Evolutionary conservation across 768 basidiomycete species (phyloP).

Genomic region (Boletus barrowsii): DNA sequence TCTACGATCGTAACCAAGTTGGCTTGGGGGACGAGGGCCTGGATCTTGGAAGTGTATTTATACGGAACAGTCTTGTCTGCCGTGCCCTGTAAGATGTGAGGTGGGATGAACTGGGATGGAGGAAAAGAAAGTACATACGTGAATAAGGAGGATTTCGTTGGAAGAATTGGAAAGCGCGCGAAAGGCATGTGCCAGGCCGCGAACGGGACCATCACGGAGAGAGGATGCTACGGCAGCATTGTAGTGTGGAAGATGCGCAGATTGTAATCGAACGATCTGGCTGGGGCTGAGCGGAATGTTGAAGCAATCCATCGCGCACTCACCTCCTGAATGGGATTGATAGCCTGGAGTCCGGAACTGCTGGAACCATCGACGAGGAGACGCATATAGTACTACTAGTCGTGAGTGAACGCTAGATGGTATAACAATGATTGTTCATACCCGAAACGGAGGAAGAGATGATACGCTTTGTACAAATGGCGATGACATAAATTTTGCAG

Average conservation of each 20-base stretch:
- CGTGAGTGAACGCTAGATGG: neutral
- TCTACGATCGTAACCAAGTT: conserved; percentile 27
- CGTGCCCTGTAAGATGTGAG: conserved; percentile 26
- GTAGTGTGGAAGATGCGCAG: conserved; percentile 70
- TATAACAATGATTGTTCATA: conserved; percentile 29
- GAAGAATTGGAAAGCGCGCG: conserved; percentile 44
- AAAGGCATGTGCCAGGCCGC: conserved; percentile 57
- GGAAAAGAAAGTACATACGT: conserved; percentile 39
- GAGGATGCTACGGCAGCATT: conserved; percentile 77
- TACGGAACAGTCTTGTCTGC: conserved; percentile 34
- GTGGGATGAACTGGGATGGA: neutral
- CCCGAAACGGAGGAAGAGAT: conserved; percentile 59
- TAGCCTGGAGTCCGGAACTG: conserved; percentile 12
- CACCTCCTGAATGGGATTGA: conserved; percentile 45
- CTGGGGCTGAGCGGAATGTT: neutral
- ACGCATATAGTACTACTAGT: conserved; percentile 48
- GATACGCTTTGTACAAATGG: conserved; percentile 68
- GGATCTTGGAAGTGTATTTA: conserved; percentile 31
- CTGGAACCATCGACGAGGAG: conserved; percentile 40
- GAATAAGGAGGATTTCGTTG: conserved; percentile 58
- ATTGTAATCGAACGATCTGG: conserved; percentile 73
- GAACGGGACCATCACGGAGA: conserved; percentile 67
- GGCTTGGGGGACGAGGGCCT: conserved; percentile 27
- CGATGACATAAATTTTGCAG: conserved; percentile 75
- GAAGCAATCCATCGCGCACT: neutral